These are phyloP conservation scores for Trametes villosa DNA, from an alignment of 768 basidiomycete species.

Conservation along the genomic window DNA sequence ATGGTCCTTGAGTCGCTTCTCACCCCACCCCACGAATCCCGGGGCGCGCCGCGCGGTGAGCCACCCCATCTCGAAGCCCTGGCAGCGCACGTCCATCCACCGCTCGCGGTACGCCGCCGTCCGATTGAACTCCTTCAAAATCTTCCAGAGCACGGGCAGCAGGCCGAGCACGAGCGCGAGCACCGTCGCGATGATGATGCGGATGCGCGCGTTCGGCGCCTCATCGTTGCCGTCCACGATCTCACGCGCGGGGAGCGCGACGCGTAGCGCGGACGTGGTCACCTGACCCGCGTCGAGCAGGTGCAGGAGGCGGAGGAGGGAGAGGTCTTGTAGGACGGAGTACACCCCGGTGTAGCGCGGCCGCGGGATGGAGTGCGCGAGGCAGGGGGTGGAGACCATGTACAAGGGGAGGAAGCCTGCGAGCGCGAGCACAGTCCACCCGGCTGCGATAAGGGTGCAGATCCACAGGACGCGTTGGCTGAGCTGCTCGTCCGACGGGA, in stretches of 20 bases:
- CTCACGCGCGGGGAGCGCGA: slow-evolving; percentile 35
- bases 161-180: slow-evolving; percentile 66
- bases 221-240: slow-evolving; percentile 41
- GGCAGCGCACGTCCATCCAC: slow-evolving; percentile 68
- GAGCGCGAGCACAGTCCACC: slow-evolving; percentile 71
- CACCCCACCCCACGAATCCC: slow-evolving; percentile 74
- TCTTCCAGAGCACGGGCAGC: slow-evolving; percentile 65
- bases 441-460: slow-evolving; percentile 62
- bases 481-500: slow-evolving; percentile 78
- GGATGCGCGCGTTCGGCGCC: slow-evolving; percentile 51
- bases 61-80: slow-evolving; percentile 77
- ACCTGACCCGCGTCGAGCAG: slow-evolving; percentile 47
- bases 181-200: slow-evolving; percentile 71
- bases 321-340: slow-evolving; percentile 75
- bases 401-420: slow-evolving; percentile 77
- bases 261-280: slow-evolving; percentile 30
- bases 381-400: slow-evolving; percentile 68
- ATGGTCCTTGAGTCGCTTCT: slow-evolving; percentile 72
- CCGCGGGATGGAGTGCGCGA: slow-evolving; percentile 52
- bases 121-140: slow-evolving; percentile 64
- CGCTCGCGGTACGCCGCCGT: slow-evolving; percentile 57
- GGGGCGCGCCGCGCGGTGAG: slow-evolving; percentile 64
- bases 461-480: slow-evolving; percentile 73
- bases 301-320: slow-evolving; percentile 72
- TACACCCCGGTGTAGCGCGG: slow-evolving; percentile 59